Base-by-base conservation (phyloP, 78 protist genomes). In the Anaeramoeba ignava region DNA sequence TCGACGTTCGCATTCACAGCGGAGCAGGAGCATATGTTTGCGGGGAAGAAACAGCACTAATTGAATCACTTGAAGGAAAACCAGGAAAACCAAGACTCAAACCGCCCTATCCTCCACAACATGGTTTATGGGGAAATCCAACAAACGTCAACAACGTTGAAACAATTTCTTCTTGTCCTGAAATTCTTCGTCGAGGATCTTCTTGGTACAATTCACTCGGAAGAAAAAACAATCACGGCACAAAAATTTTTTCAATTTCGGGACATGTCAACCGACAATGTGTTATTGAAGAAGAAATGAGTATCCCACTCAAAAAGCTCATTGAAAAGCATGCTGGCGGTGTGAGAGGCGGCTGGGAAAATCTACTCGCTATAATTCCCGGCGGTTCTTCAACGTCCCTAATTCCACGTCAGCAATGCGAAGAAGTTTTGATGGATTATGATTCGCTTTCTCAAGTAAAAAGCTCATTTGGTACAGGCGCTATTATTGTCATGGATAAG, bases 11-110 rank as follows among this genome's bases (percentile, higher is more conserved):
- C 89, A 84, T 94, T 39, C 97, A 95, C 85, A 42, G 42, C 36
- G 96, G 97, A 33, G 97, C 96, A 0, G 99, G 99, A 39, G 99
- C 99, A 17, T 98, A 98, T 89, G 96, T 98, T 83, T 98, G 99
- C 84, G 99, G 99, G 34, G 99, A 98, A 84, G 99, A 98, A 81
- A 96, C 99, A 3, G 97, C 97, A 1, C 88, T 98, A 80, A 92
- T 98, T 68, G 97, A 98, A 81, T 86, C 92, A 1, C 82, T 98
- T 37, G 99, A 96, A 40, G 99, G 99, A 38, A 87, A 87, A 83
- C 83, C 85, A 82, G 99, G 99, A 78, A 94, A 94, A 88, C 98
- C 98, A 40, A 90, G 98, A 40, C 81, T 94, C 83, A 96, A 97
- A 93, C 99, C 99, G 1, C 99, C 98, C 1, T 97, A 96, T 92